Conservation (phyloP, 805 yeast genomes). For the Myxozyma vanderwaltii region DNA sequence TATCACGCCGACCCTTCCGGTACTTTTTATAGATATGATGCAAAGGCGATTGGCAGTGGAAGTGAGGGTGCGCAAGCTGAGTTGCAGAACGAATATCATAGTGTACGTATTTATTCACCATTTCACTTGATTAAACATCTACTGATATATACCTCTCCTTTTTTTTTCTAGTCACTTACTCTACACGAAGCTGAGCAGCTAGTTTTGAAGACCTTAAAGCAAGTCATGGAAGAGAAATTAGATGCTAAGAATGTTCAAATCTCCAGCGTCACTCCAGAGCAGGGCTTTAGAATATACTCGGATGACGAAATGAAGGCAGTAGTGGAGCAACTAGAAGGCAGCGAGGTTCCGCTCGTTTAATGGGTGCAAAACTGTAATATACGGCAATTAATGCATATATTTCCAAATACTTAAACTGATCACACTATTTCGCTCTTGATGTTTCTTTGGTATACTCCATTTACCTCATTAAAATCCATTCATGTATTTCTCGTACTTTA, state of each 20-base stretch:
- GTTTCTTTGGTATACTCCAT: no score
- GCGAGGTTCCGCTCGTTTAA: slow-evolving; percentile 16
- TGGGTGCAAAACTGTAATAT: neutral
- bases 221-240: slow-evolving; percentile 98
- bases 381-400: neutral
- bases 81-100: slow-evolving; percentile 93
- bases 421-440: no score
- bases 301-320: slow-evolving; percentile 82
- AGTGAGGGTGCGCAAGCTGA: slow-evolving; percentile 99
- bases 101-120: slow-evolving; percentile 39
- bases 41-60: slow-evolving; percentile 98
- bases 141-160: slow-evolving; percentile 7
- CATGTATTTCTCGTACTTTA: no score
- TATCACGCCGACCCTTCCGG: slow-evolving; percentile 98
- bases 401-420: neutral
- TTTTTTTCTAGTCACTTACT: slow-evolving; percentile 59
- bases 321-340: slow-evolving; percentile 58
- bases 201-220: slow-evolving; percentile 85
- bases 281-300: slow-evolving; percentile 81
- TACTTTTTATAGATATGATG: slow-evolving; percentile 95
- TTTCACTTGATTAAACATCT: neutral
- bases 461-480: no score
- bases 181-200: slow-evolving; percentile 89
- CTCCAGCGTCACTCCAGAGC: slow-evolving; percentile 84
- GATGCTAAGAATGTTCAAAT: slow-evolving; percentile 94